Percentiles rank a stretch among this genome's conserved stretches.
Conservation (phyloP, 228 moss, liverwort and hornwort species). For the Sphagnum fallax region DNA sequence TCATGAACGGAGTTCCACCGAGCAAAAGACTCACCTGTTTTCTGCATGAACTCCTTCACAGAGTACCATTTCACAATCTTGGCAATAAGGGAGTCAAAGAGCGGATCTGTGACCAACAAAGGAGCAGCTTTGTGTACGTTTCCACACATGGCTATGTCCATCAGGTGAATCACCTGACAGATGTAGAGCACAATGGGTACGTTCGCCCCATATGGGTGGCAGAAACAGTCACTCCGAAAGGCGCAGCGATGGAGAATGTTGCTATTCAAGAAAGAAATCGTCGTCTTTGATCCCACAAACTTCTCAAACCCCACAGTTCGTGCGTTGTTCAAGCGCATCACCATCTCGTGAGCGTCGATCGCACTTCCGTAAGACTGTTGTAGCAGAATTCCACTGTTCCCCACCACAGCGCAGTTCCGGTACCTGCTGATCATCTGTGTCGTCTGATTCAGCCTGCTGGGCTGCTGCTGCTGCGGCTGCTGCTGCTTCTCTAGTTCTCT, state of each 20-base stretch:
- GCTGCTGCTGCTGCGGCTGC: no score
- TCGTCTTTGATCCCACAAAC: conserved; percentile 38
- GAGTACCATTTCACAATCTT: conserved; percentile 51
- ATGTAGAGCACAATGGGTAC: conserved; percentile 64
- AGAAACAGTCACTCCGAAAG: conserved; percentile 18
- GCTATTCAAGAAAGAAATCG: conserved; percentile 60
- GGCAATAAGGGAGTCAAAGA: conserved; percentile 46
- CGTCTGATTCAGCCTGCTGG: background rate
- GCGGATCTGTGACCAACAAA: conserved; percentile 45
- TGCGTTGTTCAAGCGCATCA: conserved; percentile 66
- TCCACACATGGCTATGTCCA: conserved; percentile 45
- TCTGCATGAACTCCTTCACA: conserved; percentile 1
- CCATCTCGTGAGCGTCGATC: conserved; percentile 56
- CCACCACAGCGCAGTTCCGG: conserved; percentile 53
- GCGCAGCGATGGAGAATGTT: conserved; percentile 47
- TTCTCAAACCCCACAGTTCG: conserved; percentile 11
- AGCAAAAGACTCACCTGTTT: conserved; percentile 4
- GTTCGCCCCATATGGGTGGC: conserved; percentile 46
- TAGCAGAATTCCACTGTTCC: conserved; percentile 52
- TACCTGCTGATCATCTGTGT: conserved; percentile 11
- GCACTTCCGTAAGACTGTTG: conserved; percentile 20
- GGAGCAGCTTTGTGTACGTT: conserved; percentile 24
- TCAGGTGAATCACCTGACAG: conserved; percentile 38
- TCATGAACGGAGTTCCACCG: conserved; percentile 17
- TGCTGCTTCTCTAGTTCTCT: background rate